Evolutionary conservation across 768 basidiomycete species (phyloP).

Genomic region (Tephrocybe sp.): DNA sequence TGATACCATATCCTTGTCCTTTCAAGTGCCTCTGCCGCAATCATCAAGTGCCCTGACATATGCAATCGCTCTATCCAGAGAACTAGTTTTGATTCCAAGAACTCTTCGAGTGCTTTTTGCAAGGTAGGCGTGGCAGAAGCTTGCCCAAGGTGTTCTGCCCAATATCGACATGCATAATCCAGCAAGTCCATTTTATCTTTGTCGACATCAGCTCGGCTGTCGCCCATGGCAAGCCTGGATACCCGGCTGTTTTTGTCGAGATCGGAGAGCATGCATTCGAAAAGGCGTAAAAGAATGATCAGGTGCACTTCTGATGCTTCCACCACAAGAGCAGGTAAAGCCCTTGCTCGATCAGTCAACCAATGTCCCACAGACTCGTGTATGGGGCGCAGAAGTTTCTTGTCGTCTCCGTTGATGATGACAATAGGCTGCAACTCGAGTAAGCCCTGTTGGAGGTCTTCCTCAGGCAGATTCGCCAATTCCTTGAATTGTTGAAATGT

Average conservation of each 20-base stretch:
- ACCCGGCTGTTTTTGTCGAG: slow-evolving; percentile 9
- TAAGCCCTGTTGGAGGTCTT: slow-evolving; percentile 5
- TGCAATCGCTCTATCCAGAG: slow-evolving; percentile 18
- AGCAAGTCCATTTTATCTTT: slow-evolving; percentile 3
- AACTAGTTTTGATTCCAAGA: slow-evolving; percentile 11
- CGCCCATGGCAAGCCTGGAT: slow-evolving; percentile 1
- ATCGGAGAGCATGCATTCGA: slow-evolving; percentile 8
- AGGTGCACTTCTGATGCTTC: slow-evolving; percentile 10
- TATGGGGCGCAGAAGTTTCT: slow-evolving; percentile 4
- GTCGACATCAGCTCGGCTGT: neutral
- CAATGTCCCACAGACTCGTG: slow-evolving; percentile 14
- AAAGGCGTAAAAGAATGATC: slow-evolving; percentile 6
- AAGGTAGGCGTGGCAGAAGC: slow-evolving; percentile 2
- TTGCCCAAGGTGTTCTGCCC: slow-evolving; percentile 16
- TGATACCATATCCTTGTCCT: slow-evolving; percentile 14
- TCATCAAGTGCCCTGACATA: slow-evolving; percentile 7
- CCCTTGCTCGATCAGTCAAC: slow-evolving; percentile 10
- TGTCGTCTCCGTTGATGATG: slow-evolving; percentile 1
- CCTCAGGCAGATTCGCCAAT: neutral
- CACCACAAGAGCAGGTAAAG: slow-evolving; percentile 8
- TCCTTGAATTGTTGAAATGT: neutral
- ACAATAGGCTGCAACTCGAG: slow-evolving; percentile 9
- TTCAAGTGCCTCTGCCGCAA: slow-evolving; percentile 10
- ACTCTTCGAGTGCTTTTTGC: slow-evolving; percentile 9
- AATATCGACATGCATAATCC: slow-evolving; percentile 19